Evolutionary conservation across 352 stramenopile species (phyloP).

Genomic region (Nothophytophthora sp.): DNA sequence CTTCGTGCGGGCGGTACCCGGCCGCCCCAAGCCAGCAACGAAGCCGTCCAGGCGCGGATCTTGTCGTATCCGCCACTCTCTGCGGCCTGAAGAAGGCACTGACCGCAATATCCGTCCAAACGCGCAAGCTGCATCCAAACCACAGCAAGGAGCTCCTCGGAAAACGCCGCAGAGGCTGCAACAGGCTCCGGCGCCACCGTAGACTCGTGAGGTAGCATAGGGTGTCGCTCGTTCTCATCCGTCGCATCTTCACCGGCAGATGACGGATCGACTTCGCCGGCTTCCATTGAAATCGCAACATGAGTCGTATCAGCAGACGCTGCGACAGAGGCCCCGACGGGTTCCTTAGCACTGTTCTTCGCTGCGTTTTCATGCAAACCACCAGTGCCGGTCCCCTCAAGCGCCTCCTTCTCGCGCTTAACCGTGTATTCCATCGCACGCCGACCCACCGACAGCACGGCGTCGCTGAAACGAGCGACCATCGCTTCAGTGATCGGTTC

Average conservation of each 20-base stretch:
- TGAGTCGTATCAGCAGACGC: conserved; percentile 11
- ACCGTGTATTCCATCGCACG: conserved; percentile 57
- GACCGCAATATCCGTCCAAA: conserved; percentile 80
- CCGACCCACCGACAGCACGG: conserved; percentile 59
- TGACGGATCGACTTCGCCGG: background rate
- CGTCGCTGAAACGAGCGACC: conserved; percentile 62
- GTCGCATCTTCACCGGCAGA: conserved; percentile 9
- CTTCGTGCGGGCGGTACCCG: conserved; percentile 37
- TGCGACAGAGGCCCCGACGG: no score
- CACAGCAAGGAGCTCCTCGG: conserved; percentile 69
- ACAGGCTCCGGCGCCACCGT: conserved; percentile 12
- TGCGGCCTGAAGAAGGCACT: conserved; percentile 77
- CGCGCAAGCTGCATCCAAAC: conserved; percentile 84
- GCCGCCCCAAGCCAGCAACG: conserved; percentile 73
- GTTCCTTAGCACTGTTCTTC: conserved; percentile 1
- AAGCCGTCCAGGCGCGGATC: conserved; percentile 81
- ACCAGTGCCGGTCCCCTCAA: background rate
- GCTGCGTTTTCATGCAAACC: conserved; percentile 6
- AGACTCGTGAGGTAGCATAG: conserved; percentile 26
- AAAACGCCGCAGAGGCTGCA: conserved; percentile 36
- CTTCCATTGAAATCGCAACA: conserved; percentile 27
- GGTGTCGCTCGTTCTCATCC: conserved; percentile 14
- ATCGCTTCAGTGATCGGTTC: conserved; percentile 65
- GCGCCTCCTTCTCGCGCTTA: conserved; percentile 22
- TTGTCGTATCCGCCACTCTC: conserved; percentile 75